Base-by-base conservation (phyloP, 2,329 filamentous ascomycete species). In the Ophiocordyceps camponoti-saundersi region DNA sequence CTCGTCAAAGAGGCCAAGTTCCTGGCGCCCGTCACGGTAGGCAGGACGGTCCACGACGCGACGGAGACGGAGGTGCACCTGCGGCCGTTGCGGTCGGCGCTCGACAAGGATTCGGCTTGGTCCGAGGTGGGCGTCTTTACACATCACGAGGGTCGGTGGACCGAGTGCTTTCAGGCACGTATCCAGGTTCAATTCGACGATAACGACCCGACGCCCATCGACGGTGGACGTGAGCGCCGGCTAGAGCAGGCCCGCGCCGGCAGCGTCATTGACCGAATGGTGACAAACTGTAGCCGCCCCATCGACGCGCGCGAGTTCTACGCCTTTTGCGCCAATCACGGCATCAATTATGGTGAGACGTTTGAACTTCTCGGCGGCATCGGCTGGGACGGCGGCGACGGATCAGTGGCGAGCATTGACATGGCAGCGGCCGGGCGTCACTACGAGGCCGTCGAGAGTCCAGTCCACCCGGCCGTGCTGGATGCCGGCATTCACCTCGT, bases 1-100 rank as follows among this genome's bases (percentile, higher is more conserved):
- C 49, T 53, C 7, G 50, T 61, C n/a, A 50, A 53, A 13, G 50
- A 57, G 0, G 62, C 61, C 4, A 47, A 67, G 13, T 53, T 64
- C 0, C 30, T 67, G 11, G 36, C 36, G 15, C 36, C 36, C 36
- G 36, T 40, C n/a, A 40, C 36, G 36, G 36, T 40, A 20, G 36
- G 36, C 4, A n/a, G 15, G 12, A 40, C 36, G 36, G 36, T 40
- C 2, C 36, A 40, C n/a, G 36, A 40, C 36, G 36, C 36, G 21
- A 51, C 29, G 11, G 50, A 50, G 30, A 46, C 44, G 3, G 44
- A 44, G 21, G 18, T 47, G 8, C 44, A 48, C 23, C 39, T 50
- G 2, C 45, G 42, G 7, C 45, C 48, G 6, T 3, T 44, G 4
- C 22, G 42, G 7, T 16, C n/a, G 42, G 22, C 30, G 20, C 4